phyloP scores from a whole-genome alignment of 768 basidiomycete species.

The Sarcomyxa edulis region DNA sequence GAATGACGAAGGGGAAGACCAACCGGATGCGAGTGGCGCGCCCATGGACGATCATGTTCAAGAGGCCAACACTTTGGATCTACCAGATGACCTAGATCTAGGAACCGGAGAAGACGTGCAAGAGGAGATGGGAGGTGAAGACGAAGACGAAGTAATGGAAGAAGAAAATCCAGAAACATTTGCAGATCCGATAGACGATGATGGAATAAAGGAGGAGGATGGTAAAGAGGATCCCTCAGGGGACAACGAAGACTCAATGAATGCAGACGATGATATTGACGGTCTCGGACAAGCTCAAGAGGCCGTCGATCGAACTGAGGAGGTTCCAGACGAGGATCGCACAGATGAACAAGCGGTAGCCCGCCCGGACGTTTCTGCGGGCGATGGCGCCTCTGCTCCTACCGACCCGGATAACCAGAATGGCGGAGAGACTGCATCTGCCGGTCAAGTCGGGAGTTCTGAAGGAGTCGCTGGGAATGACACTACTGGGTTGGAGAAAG shows the following conservation, averaged over 20 bases:
- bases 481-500: conserved; percentile 20
- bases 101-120: conserved; percentile 32
- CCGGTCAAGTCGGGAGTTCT: conserved; percentile 25
- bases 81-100: conserved; percentile 84
- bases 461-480: conserved; percentile 23
- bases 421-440: conserved; percentile 22
- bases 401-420: conserved; percentile 23
- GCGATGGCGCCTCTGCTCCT: conserved; percentile 32
- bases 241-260: conserved; percentile 20
- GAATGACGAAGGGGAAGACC: conserved; percentile 30
- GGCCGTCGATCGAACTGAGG: conserved; percentile 22
- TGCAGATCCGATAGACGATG: conserved; percentile 18
- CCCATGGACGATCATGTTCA: conserved; percentile 73
- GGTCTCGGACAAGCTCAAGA: conserved; percentile 20
- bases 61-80: conserved; percentile 79
- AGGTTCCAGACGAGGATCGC: conserved; percentile 23
- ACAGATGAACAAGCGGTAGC: conserved; percentile 28
- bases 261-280: conserved; percentile 17
- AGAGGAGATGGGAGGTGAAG: conserved; percentile 21
- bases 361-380: conserved; percentile 37
- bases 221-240: conserved; percentile 18
- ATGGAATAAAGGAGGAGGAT: conserved; percentile 16
- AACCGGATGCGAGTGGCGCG: conserved; percentile 49
- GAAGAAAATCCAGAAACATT: conserved; percentile 28
- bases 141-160: conserved; percentile 26